Conservation (phyloP, 192 early-diverging fungal genomes). For the Funneliformis geosporum region DNA sequence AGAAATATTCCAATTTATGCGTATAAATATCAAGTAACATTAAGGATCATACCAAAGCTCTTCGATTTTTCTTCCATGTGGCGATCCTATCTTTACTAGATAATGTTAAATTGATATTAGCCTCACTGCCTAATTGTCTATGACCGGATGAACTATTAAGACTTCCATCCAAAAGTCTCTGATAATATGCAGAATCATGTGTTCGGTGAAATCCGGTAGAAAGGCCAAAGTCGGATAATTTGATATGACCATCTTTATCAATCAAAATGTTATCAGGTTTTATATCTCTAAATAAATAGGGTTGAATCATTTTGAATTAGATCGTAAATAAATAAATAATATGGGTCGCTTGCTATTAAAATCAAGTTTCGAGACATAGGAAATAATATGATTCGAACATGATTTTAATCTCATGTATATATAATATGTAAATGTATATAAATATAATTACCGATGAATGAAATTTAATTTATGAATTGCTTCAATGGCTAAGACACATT, state of each 20-base stretch:
- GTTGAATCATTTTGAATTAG: background rate
- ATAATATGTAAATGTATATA: background rate
- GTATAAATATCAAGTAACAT: background rate
- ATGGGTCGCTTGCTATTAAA: too few relatives aligned
- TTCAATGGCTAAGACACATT: constrained; percentile 90
- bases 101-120: constrained; percentile 91
- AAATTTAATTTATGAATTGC: constrained; percentile 93
- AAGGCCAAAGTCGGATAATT: constrained; percentile 99
- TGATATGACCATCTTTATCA: constrained; percentile 98
- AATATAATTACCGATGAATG: constrained; percentile 75
- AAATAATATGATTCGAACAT: too few relatives aligned
- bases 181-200: constrained; percentile 97
- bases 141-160: constrained; percentile 51
- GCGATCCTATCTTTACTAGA: constrained; percentile 93
- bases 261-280: constrained; percentile 92
- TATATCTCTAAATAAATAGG: constrained; percentile 61
- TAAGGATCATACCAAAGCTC: constrained; percentile 68
- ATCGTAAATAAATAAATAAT: background rate
- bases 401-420: background rate
- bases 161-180: constrained; percentile 72
- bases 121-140: constrained; percentile 47
- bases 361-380: too few relatives aligned
- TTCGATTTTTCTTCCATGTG: constrained; percentile 97
- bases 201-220: constrained; percentile 99
- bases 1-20: background rate